These are phyloP conservation scores for Pestalotiopsis sp. DNA, from an alignment of 2,329 filamentous ascomycete species.

Conservation along the genomic window DNA sequence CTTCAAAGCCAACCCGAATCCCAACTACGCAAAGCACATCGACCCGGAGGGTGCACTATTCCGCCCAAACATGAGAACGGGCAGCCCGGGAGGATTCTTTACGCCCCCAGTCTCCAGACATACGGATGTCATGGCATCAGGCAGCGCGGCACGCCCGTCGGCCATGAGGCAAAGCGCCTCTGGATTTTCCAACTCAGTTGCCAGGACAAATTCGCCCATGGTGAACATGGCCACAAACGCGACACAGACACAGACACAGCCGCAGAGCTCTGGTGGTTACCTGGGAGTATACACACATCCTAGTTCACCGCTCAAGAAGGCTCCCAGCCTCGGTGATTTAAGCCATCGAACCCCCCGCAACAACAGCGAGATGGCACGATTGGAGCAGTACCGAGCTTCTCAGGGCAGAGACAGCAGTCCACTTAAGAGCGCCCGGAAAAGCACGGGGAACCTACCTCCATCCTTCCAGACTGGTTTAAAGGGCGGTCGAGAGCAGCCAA, in stretches of 20 bases:
- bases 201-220: constrained; percentile 23
- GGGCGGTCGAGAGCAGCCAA: constrained; percentile 22
- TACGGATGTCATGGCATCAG: constrained; percentile 36
- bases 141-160: constrained; percentile 24
- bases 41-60: constrained; percentile 60
- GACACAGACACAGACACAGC: constrained; percentile 4
- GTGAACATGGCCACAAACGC: constrained; percentile 17
- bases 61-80: constrained; percentile 36
- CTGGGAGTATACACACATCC: constrained; percentile 80
- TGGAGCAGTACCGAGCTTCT: constrained; percentile 49
- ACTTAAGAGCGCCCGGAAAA: constrained; percentile 29
- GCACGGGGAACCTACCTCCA: constrained; percentile 25
- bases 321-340: constrained; percentile 64
- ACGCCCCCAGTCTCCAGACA: constrained; percentile 39
- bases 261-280: constrained; percentile 63
- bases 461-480: constrained; percentile 24
- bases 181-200: constrained; percentile 60
- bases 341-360: constrained; percentile 55
- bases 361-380: constrained; percentile 63
- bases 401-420: constrained; percentile 28
- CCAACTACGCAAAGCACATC: constrained; percentile 74
- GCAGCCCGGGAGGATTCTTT: constrained; percentile 45
- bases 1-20: constrained; percentile 83
- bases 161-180: constrained; percentile 72
- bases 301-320: constrained; percentile 82